phyloP scores from a whole-genome alignment of 495 filamentous ascomycete species.

The Letharia lupina region DNA sequence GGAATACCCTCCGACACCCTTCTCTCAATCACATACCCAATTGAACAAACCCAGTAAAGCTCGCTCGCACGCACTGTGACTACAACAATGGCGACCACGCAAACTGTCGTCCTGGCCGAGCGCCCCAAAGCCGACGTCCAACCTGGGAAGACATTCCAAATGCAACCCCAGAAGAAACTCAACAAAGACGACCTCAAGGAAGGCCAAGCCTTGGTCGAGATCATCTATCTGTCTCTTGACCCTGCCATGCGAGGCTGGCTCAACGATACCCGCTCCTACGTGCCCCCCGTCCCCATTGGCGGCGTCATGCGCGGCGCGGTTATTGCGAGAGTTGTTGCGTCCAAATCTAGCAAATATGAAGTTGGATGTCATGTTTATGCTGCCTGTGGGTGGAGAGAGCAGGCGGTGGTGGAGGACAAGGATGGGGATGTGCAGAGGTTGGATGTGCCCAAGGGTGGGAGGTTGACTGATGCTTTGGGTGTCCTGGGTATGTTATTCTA shows the following conservation, averaged over 20 bases:
- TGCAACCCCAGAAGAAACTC: neutral
- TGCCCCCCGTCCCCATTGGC: conserved; percentile 56
- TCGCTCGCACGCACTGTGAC: neutral
- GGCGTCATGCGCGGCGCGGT: conserved; percentile 57
- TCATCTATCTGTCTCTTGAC: conserved; percentile 66
- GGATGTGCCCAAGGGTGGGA: conserved; percentile 39
- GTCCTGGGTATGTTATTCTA: conserved; percentile 36
- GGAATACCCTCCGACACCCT: neutral
- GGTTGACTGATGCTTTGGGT: conserved; percentile 51
- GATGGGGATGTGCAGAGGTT: conserved; percentile 39
- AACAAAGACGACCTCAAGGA: conserved; percentile 27
- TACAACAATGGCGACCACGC: neutral
- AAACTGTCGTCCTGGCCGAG: neutral
- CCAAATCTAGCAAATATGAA: conserved; percentile 37
- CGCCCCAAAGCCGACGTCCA: neutral
- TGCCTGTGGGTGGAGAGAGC: conserved; percentile 53
- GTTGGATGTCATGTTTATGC: conserved; percentile 46
- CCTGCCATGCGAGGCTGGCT: conserved; percentile 79
- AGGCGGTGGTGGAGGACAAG: conserved; percentile 38
- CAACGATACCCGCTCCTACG: conserved; percentile 55
- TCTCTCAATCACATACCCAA: neutral
- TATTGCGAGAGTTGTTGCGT: conserved; percentile 46
- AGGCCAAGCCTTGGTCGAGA: conserved; percentile 57
- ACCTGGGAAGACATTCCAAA: neutral
- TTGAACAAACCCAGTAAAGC: neutral